These are phyloP conservation scores for Silybum marianum DNA, from an alignment of 129 eudicot genomes.

Conservation along the genomic window DNA sequence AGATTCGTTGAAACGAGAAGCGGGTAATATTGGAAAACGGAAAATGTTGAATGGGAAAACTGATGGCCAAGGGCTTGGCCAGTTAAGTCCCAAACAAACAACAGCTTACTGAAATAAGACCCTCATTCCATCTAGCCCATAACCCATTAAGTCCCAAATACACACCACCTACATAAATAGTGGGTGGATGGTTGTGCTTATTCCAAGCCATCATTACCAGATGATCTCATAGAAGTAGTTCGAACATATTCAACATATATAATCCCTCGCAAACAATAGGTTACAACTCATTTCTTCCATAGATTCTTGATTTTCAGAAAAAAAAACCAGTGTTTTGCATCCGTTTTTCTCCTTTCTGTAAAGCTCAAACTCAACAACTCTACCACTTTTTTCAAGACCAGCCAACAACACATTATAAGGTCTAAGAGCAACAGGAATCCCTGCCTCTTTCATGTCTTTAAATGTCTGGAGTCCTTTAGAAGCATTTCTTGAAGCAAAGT, in stretches of 20 bases:
- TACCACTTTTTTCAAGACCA: slow-evolving; percentile 79
- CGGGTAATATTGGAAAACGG: background rate
- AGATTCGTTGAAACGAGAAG: background rate
- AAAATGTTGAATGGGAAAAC: background rate
- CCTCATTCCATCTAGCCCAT: background rate
- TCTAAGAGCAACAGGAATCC: no score
- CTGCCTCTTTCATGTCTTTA: no score
- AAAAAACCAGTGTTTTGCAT: slow-evolving; percentile 39
- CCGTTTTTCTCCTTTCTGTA: slow-evolving; percentile 63
- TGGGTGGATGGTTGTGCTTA: background rate
- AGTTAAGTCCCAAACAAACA: background rate
- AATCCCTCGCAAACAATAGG: slow-evolving; percentile 61
- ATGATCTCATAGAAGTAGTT: background rate
- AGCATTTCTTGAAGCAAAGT: no score
- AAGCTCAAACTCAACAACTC: slow-evolving; percentile 38
- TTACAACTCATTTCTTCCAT: slow-evolving; percentile 59
- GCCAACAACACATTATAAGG: no score
- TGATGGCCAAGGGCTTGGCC: background rate
- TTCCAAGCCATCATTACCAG: background rate
- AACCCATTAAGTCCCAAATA: background rate
- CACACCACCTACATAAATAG: background rate
- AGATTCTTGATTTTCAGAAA: slow-evolving; percentile 24
- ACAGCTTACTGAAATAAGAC: background rate
- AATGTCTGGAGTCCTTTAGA: no score
- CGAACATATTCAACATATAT: slow-evolving; percentile 22